phyloP scores from a whole-genome alignment of 257 asterid genomes.

The Plantago major region DNA sequence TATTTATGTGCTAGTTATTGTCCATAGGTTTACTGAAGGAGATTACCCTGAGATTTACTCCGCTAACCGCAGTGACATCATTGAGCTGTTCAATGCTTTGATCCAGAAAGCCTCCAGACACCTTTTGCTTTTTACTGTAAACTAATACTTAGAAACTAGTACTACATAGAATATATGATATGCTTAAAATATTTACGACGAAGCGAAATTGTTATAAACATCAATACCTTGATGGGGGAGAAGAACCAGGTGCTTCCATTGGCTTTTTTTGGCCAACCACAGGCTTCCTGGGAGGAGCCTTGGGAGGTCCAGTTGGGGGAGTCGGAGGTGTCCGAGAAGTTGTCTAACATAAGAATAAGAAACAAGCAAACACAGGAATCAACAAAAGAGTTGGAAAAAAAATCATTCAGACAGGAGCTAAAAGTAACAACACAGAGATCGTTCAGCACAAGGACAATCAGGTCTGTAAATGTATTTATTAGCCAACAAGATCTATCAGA shows the following conservation, averaged over 20 bases:
- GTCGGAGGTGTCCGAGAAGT: slow-evolving; percentile 33
- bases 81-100: slow-evolving; percentile 98
- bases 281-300: slow-evolving; percentile 55
- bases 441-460: too few relatives aligned
- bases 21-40: slow-evolving; percentile 18
- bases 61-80: slow-evolving; percentile 97
- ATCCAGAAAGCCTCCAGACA: slow-evolving; percentile 69
- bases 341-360: slow-evolving; percentile 36
- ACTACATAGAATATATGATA: slow-evolving; percentile 2
- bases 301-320: slow-evolving; percentile 36
- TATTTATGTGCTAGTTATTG: slow-evolving; percentile 1
- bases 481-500: too few relatives aligned
- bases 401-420: background rate
- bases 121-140: slow-evolving; percentile 88
- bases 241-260: slow-evolving; percentile 70
- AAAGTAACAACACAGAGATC: background rate
- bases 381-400: background rate
- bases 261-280: slow-evolving; percentile 81
- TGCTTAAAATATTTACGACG: slow-evolving; percentile 9
- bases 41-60: slow-evolving; percentile 89
- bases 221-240: slow-evolving; percentile 80
- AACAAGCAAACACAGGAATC: slow-evolving; percentile 8
- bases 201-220: slow-evolving; percentile 10
- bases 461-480: too few relatives aligned
- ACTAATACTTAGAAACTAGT: background rate